These are phyloP conservation scores for Nannochloropsis granulata DNA, from an alignment of 108 stramenopile genomes.

Conservation along the genomic window DNA sequence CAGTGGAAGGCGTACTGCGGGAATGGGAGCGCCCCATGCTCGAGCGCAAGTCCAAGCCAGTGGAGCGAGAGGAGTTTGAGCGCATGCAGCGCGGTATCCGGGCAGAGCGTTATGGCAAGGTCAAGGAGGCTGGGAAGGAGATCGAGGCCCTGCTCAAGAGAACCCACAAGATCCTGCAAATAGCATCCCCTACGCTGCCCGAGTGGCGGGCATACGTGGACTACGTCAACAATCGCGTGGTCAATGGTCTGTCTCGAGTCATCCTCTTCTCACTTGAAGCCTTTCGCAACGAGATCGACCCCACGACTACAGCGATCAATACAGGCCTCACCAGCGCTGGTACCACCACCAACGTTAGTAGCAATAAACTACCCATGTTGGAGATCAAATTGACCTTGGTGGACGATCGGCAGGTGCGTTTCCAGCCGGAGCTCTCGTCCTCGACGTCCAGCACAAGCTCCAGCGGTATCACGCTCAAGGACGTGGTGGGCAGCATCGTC, in stretches of 20 bases:
- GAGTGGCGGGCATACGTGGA: conserved; percentile 67
- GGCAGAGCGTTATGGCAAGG: conserved; percentile 43
- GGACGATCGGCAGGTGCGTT: conserved; percentile 39
- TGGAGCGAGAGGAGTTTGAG: conserved; percentile 60
- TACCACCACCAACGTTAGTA: not conserved
- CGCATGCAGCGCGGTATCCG: conserved; percentile 43
- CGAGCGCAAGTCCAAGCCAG: conserved; percentile 62
- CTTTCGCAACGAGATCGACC: conserved; percentile 54
- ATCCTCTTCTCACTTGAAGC: conserved; percentile 50
- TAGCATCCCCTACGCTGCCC: conserved; percentile 43
- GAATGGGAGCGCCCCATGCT: conserved; percentile 51
- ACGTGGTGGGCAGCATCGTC: conserved; percentile 51
- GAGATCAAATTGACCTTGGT: conserved; percentile 54
- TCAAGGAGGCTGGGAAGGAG: conserved; percentile 57
- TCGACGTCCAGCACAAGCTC: not conserved
- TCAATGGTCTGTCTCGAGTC: conserved; percentile 52
- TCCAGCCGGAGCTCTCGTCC: conserved; percentile 41
- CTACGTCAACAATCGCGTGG: conserved; percentile 61
- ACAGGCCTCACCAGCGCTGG: not conserved
- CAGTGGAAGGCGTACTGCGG: conserved; percentile 39
- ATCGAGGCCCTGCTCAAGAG: conserved; percentile 57
- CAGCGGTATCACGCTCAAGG: conserved; percentile 44
- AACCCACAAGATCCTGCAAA: conserved; percentile 52
- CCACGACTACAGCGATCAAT: not conserved
- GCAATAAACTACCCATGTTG: conserved; percentile 48